phyloP scores from a whole-genome alignment of 2,329 filamentous ascomycete genomes.

The Sclerotiophoma versabilis region DNA sequence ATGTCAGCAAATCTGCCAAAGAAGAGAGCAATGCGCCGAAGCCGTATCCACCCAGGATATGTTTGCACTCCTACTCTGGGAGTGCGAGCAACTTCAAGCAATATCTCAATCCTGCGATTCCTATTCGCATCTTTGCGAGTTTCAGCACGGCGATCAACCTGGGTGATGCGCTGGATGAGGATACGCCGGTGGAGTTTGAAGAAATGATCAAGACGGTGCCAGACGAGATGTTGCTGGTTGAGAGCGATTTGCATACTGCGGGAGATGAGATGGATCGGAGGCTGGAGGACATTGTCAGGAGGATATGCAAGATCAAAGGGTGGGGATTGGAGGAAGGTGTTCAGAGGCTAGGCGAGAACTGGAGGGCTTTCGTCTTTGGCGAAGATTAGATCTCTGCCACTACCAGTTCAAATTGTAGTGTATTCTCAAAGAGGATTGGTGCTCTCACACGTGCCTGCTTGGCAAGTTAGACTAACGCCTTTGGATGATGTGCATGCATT shows the following conservation, averaged over 20 bases:
- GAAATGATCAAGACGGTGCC: conserved; percentile 77
- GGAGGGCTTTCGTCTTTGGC: conserved; percentile 77
- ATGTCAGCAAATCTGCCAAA: not conserved
- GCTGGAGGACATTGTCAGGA: conserved; percentile 77
- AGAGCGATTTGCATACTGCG: conserved; percentile 88
- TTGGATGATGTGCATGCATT: conserved; percentile 6
- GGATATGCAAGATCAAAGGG: conserved; percentile 77
- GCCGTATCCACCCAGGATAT: conserved; percentile 86
- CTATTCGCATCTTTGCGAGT: conserved; percentile 82
- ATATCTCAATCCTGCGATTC: conserved; percentile 76
- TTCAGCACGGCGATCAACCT: conserved; percentile 88
- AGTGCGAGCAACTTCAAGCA: conserved; percentile 76
- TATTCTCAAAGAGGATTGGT: too few relatives aligned
- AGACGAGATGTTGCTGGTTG: conserved; percentile 79
- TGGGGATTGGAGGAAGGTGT: conserved; percentile 80
- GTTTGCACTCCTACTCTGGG: conserved; percentile 92
- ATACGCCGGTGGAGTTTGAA: conserved; percentile 61
- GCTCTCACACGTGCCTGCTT: not conserved
- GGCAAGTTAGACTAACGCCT: not conserved
- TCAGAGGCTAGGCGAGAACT: conserved; percentile 73
- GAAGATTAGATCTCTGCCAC: conserved; percentile 5
- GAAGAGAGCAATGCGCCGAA: conserved; percentile 46
- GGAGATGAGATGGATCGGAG: conserved; percentile 80
- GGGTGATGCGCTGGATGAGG: conserved; percentile 54
- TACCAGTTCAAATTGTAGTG: too few relatives aligned